These are phyloP conservation scores for Lolium multiflorum DNA, from an alignment of 176 grass and related monocot genomes.

Conservation along the genomic window DNA sequence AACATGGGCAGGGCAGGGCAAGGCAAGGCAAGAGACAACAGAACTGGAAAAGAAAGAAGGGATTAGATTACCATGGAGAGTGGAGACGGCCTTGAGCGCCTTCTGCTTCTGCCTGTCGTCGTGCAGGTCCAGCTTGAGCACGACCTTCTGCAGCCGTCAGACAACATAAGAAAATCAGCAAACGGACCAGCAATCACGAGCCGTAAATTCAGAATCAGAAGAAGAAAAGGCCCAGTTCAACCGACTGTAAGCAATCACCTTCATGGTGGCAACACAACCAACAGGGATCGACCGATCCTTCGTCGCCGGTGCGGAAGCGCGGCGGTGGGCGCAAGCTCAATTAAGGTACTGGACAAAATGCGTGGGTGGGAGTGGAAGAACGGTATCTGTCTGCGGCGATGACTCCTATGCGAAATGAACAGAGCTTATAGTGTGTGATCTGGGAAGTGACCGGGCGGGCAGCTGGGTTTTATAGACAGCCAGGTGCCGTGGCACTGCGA, in stretches of 20 bases:
- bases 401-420: background rate
- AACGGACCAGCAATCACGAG: background rate
- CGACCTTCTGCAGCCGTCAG: constrained; percentile 52
- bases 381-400: constrained; percentile 9
- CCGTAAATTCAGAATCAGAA: background rate
- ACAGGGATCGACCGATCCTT: background rate
- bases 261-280: background rate
- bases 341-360: background rate
- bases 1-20: background rate
- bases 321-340: background rate
- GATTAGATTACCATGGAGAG: constrained; percentile 52
- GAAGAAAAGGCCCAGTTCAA: background rate
- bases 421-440: background rate
- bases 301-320: background rate
- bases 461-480: background rate
- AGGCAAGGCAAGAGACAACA: too few relatives aligned
- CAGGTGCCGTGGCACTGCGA: background rate
- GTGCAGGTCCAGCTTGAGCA: constrained; percentile 87
- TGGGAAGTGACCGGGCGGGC: too few relatives aligned
- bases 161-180: background rate
- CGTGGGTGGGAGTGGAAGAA: background rate
- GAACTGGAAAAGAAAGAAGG: background rate
- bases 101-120: constrained; percentile 82
- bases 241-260: background rate
- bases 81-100: constrained; percentile 76